Percentiles rank a stretch among this genome's conserved stretches.
Evolutionary conservation across 2,329 filamentous ascomycete species (phyloP).

Genomic region (Domatiomyces globalis): DNA sequence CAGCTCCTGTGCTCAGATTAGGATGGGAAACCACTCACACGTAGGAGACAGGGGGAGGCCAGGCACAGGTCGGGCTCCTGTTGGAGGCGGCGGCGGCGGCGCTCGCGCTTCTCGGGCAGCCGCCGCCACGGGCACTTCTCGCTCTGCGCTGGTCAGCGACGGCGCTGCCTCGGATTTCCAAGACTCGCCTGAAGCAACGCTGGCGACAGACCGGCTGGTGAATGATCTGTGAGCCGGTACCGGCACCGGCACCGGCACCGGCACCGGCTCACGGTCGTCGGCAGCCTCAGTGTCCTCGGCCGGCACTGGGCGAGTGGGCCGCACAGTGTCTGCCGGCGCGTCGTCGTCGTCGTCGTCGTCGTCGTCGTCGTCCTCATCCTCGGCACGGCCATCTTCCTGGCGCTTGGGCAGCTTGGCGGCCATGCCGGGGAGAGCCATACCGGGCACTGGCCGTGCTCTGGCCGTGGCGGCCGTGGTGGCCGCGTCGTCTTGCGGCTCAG

Average conservation of each 20-base stretch:
- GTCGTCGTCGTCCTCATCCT: constrained; percentile 21
- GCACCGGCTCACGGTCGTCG: constrained; percentile 12
- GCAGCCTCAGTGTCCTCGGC: constrained; percentile 7
- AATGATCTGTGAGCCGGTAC: constrained; percentile 2
- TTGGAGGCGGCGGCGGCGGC: constrained; percentile 33
- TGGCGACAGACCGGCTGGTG: background rate
- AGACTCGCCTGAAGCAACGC: background rate
- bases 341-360: constrained; percentile 23
- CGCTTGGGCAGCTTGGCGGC: constrained; percentile 38
- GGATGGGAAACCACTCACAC: constrained; percentile 4
- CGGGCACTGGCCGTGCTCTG: constrained; percentile 34
- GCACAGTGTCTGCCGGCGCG: constrained; percentile 18
- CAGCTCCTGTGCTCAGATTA: constrained; percentile 1
- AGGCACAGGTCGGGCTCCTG: constrained; percentile 9
- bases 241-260: too few relatives aligned
- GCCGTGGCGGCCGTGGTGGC: constrained; percentile 13
- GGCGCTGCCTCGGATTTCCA: background rate
- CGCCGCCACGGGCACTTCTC: background rate
- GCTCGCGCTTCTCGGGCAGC: constrained; percentile 23
- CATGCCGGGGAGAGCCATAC: constrained; percentile 59
- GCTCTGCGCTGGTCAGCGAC: background rate
- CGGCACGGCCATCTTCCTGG: constrained; percentile 33
- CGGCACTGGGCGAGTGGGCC: constrained; percentile 12
- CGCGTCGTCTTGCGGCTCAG: constrained; percentile 22
- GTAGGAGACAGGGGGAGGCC: constrained; percentile 10